These are phyloP conservation scores for Tricholoma flavovirens DNA, from an alignment of 768 basidiomycete species.

Conservation along the genomic window DNA sequence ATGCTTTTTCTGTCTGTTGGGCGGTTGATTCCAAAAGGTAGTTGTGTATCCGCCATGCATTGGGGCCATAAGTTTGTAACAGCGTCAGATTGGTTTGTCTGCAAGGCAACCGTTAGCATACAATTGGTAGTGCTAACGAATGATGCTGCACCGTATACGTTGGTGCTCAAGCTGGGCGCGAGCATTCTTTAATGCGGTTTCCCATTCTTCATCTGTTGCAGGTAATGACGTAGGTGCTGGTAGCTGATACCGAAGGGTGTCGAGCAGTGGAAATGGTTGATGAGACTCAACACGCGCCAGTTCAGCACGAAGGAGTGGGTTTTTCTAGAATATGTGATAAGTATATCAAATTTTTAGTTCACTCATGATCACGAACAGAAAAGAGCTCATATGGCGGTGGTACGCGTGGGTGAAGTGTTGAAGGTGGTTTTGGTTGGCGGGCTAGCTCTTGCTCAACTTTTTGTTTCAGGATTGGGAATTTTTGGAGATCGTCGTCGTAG, in stretches of 20 bases:
- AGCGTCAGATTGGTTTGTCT: conserved; percentile 83
- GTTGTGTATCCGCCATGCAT: conserved; percentile 91
- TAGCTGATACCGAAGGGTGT: conserved; percentile 68
- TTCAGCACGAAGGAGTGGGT: conserved; percentile 67
- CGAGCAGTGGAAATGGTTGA: conserved; percentile 59
- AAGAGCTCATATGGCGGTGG: conserved; percentile 64
- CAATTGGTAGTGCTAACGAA: neutral
- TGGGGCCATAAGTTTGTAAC: conserved; percentile 80
- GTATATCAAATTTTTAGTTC: neutral
- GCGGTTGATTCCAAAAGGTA: conserved; percentile 77
- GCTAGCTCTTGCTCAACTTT: conserved; percentile 76
- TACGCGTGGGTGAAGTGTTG: conserved; percentile 62
- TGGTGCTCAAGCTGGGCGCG: conserved; percentile 84
- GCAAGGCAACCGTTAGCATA: conserved; percentile 8
- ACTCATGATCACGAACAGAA: conserved; percentile 48
- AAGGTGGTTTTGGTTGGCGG: conserved; percentile 57
- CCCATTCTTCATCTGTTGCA: conserved; percentile 74
- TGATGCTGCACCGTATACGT: conserved; percentile 50
- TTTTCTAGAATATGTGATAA: conserved; percentile 38
- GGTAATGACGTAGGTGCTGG: conserved; percentile 59
- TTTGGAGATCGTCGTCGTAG: conserved; percentile 89
- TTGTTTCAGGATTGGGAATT: conserved; percentile 61
- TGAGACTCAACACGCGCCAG: conserved; percentile 68
- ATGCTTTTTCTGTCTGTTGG: conserved; percentile 59
- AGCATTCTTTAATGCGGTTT: conserved; percentile 66